phyloP scores from a whole-genome alignment of 2,329 filamentous ascomycete species.

The Trichoderma cornu-damae region DNA sequence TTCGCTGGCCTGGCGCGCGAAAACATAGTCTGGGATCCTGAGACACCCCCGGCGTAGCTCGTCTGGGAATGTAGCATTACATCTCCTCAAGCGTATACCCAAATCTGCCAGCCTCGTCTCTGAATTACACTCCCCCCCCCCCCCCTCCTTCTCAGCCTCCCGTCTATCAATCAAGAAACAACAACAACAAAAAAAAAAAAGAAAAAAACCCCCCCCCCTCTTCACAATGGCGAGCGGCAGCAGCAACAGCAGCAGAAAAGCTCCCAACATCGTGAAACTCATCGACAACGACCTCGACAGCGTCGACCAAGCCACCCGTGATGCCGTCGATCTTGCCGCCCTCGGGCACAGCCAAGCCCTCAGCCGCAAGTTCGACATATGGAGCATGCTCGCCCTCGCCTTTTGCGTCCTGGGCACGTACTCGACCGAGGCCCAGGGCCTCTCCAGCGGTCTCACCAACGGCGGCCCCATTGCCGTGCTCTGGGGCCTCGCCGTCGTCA shows the following conservation, averaged over 20 bases:
- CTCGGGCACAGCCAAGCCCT: slow-evolving; percentile 39
- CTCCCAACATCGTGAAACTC: slow-evolving; percentile 33
- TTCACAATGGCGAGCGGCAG: slow-evolving; percentile 1
- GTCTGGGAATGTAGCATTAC: too few species aligned
- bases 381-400: slow-evolving; percentile 54
- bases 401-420: slow-evolving; percentile 55
- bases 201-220: too few species aligned
- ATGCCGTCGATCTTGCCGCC: slow-evolving; percentile 38
- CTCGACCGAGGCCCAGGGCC: slow-evolving; percentile 50
- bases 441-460: slow-evolving; percentile 46
- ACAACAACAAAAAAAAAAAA: not conserved
- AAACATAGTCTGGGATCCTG: too few species aligned
- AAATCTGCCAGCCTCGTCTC: not conserved
- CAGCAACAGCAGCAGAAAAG: not conserved
- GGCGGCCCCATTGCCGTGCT: slow-evolving; percentile 51
- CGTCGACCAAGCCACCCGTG: slow-evolving; percentile 29
- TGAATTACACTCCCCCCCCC: not conserved
- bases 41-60: too few species aligned
- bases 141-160: too few species aligned
- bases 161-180: too few species aligned
- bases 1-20: too few species aligned
- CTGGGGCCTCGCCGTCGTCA: slow-evolving; percentile 52
- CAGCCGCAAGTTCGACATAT: slow-evolving; percentile 45
- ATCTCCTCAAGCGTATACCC: too few species aligned
- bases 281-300: slow-evolving; percentile 16